These are phyloP conservation scores for Yamadazyma kitorensis DNA, from an alignment of 805 yeast genomes.

Conservation along the genomic window DNA sequence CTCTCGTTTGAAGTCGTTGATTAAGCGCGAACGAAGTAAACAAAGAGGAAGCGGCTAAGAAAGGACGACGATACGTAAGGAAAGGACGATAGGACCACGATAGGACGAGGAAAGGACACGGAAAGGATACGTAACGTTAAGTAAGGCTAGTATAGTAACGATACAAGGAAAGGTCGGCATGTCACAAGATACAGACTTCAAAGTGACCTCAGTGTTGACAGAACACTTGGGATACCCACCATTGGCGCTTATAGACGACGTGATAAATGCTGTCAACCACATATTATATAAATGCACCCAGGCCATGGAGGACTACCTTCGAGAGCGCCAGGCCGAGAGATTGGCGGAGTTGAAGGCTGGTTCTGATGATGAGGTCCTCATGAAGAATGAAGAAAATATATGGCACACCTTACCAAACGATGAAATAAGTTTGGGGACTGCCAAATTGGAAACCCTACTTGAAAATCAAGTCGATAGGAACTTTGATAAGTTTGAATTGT, in stretches of 20 bases:
- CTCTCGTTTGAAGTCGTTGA: too few species aligned
- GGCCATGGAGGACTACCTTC: slow-evolving; percentile 68
- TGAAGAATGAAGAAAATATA: slow-evolving; percentile 8
- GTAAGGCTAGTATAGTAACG: too few species aligned
- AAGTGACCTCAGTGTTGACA: slow-evolving; percentile 46
- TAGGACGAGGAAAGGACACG: too few species aligned
- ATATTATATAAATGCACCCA: slow-evolving; percentile 78
- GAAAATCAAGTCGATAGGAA: slow-evolving; percentile 76
- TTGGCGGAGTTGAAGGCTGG: slow-evolving; percentile 14
- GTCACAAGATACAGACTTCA: too few species aligned
- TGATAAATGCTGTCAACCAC: slow-evolving; percentile 83
- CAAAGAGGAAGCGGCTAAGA: too few species aligned
- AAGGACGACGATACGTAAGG: too few species aligned
- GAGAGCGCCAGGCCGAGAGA: slow-evolving; percentile 27
- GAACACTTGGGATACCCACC: slow-evolving; percentile 89
- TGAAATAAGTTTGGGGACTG: slow-evolving; percentile 76
- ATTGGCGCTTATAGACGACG: slow-evolving; percentile 76
- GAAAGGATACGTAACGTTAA: too few species aligned
- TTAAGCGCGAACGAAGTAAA: too few species aligned
- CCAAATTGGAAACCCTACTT: slow-evolving; percentile 70
- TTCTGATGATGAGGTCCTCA: slow-evolving; percentile 11
- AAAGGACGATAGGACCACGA: too few species aligned
- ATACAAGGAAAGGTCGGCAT: too few species aligned
- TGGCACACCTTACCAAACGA: slow-evolving; percentile 24
- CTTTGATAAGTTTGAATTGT: slow-evolving; percentile 83